A percentile compares a stretch with the other conserved stretches of the same genome.
These are phyloP conservation scores for Nakaseomyces glabratus DNA, from an alignment of 1,139 yeast species.

Conservation along the genomic window DNA sequence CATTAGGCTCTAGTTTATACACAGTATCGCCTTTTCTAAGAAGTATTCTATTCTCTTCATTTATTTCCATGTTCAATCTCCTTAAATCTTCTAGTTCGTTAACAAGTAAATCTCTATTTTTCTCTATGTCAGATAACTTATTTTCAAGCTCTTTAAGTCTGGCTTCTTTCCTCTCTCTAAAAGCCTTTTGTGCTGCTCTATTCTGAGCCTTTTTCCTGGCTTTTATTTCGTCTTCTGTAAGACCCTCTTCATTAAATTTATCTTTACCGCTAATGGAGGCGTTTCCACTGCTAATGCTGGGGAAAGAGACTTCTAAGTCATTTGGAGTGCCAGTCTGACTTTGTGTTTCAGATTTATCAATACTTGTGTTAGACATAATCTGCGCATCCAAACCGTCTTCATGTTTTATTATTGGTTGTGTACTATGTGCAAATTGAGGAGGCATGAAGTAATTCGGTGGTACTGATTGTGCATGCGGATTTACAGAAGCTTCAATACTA, in stretches of 20 bases:
- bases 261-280: not conserved
- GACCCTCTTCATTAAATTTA: slow-evolving; percentile 1
- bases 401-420: not conserved
- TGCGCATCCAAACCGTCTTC: not conserved
- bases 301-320: not conserved
- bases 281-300: not conserved
- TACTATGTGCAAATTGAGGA: not conserved
- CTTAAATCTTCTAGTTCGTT: slow-evolving; percentile 43
- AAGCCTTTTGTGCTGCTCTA: slow-evolving; percentile 85
- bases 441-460: slow-evolving; percentile 3
- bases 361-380: not conserved
- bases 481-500: too few relatives aligned
- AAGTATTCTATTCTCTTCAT: slow-evolving; percentile 40
- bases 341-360: not conserved
- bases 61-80: slow-evolving; percentile 41
- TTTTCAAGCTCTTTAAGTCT: slow-evolving; percentile 59
- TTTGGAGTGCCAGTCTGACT: slow-evolving; percentile 1
- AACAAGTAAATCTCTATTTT: slow-evolving; percentile 43
- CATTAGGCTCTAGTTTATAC: not conserved
- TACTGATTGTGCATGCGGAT: not conserved
- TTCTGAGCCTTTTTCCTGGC: slow-evolving; percentile 71
- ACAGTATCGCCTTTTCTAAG: slow-evolving; percentile 24
- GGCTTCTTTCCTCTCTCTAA: slow-evolving; percentile 75
- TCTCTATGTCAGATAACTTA: slow-evolving; percentile 52
- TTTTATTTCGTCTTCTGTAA: slow-evolving; percentile 8